A percentile compares a stretch with the other conserved stretches of the same genome.
These are phyloP conservation scores for Xerocomus spinulosus DNA, from an alignment of 768 basidiomycete species.

Conservation along the genomic window DNA sequence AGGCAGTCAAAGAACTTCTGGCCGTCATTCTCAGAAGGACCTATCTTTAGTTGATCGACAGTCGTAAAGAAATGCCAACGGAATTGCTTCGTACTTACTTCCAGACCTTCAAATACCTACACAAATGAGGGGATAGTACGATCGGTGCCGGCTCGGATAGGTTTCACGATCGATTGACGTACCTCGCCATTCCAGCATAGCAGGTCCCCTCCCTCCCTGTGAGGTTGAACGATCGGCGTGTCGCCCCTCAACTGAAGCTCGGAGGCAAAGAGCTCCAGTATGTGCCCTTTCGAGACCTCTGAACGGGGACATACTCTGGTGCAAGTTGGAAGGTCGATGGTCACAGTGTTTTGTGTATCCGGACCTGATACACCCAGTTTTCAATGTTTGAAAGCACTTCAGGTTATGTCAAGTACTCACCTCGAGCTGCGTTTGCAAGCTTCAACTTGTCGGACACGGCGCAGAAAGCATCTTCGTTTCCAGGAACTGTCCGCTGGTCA, in stretches of 20 bases:
- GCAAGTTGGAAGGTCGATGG: conserved; percentile 13
- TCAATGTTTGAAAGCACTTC: background rate
- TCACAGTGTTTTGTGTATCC: conserved; percentile 47
- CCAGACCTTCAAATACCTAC: conserved; percentile 76
- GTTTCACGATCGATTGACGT: conserved; percentile 8
- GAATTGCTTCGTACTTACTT: conserved; percentile 43
- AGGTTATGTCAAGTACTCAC: conserved; percentile 29
- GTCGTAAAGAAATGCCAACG: background rate
- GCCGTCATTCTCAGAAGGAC: conserved; percentile 67
- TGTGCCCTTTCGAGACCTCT: conserved; percentile 19
- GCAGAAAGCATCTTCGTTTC: conserved; percentile 15
- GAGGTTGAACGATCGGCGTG: conserved; percentile 61
- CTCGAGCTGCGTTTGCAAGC: conserved; percentile 53
- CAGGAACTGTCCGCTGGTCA: conserved; percentile 3
- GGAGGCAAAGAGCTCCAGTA: conserved; percentile 58
- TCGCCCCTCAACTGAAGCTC: conserved; percentile 71
- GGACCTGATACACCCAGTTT: conserved; percentile 46
- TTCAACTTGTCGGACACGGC: conserved; percentile 35
- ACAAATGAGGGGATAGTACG: background rate
- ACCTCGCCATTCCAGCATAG: conserved; percentile 90
- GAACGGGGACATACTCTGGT: conserved; percentile 5
- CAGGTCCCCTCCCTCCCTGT: conserved; percentile 49
- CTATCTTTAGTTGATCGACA: conserved; percentile 41
- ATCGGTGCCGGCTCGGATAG: background rate
- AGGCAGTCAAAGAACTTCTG: conserved; percentile 42